phyloP scores from a whole-genome alignment of 2,329 filamentous ascomycete species.

The Raffaelea ambrosiae region DNA sequence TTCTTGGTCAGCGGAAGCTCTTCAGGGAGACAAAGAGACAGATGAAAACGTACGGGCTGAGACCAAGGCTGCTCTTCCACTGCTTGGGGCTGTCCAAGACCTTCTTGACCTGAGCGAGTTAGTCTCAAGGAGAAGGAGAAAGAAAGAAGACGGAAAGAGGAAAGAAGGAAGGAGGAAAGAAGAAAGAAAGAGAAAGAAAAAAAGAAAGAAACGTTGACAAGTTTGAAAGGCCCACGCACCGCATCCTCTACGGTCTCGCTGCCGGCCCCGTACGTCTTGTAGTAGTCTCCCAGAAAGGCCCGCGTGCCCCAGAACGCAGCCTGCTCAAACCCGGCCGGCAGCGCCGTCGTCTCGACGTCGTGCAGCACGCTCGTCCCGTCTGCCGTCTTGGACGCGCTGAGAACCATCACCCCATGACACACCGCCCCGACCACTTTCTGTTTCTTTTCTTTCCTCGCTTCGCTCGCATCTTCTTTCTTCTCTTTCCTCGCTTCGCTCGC shows the following conservation, averaged over 20 bases:
- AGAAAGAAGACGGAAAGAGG: not conserved
- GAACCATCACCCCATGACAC: conserved; percentile 16
- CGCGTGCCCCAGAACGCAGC: conserved; percentile 39
- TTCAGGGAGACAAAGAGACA: no score
- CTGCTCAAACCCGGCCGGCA: conserved; percentile 41
- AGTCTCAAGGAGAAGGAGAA: conserved; percentile 2
- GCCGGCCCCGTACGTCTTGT: conserved; percentile 45
- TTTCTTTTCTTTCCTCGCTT: not conserved
- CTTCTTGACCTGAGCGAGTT: conserved; percentile 28
- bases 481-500: not conserved
- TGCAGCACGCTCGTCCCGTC: conserved; percentile 37
- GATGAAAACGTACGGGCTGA: conserved; percentile 28
- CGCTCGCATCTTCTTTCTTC: not conserved
- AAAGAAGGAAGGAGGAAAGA: conserved; percentile 3
- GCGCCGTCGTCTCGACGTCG: conserved; percentile 37
- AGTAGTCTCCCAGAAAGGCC: conserved; percentile 42
- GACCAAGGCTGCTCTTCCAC: conserved; percentile 33
- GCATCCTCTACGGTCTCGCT: conserved; percentile 38
- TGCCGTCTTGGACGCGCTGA: conserved; percentile 31
- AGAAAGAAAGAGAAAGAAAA: not conserved
- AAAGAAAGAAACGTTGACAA: conserved; percentile 5
- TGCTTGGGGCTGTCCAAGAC: conserved; percentile 30
- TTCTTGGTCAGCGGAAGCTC: not conserved
- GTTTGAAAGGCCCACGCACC: conserved; percentile 21
- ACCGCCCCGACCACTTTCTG: not conserved